Conservation (phyloP, 1,284 basidiomycete genomes). For the Kalmanozyma brasiliensis region DNA sequence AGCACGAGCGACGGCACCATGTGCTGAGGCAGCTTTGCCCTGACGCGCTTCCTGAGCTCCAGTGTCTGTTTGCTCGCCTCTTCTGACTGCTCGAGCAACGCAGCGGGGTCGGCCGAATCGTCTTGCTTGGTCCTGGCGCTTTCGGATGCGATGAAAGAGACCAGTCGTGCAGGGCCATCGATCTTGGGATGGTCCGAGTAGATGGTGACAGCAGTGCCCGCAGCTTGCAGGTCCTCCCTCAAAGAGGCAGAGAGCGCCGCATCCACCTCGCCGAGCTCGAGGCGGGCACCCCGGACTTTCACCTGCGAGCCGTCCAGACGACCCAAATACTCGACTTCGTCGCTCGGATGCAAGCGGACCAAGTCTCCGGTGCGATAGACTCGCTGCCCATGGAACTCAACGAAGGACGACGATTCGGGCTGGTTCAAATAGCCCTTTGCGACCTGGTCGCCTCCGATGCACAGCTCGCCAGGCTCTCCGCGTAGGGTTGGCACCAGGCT, state of each 20-base stretch:
- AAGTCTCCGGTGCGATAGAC: constrained; percentile 64
- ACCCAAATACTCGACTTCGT: constrained; percentile 61
- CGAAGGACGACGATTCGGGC: constrained; percentile 44
- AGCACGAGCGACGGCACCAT: constrained; percentile 61
- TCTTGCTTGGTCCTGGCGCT: constrained; percentile 15
- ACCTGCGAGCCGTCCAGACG: constrained; percentile 60
- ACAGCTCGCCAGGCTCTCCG: constrained; percentile 62
- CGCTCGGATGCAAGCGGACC: constrained; percentile 52
- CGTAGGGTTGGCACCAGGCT: constrained; percentile 42
- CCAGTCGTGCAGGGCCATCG: constrained; percentile 38
- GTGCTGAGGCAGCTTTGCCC: constrained; percentile 51
- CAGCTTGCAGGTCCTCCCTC: constrained; percentile 9
- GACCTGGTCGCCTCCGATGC: constrained; percentile 61
- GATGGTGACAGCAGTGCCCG: constrained; percentile 39
- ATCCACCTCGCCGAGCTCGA: constrained; percentile 64
- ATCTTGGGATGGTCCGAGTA: constrained; percentile 43
- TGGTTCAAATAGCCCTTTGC: constrained; percentile 56
- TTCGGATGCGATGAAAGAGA: constrained; percentile 44
- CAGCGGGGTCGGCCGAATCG: constrained; percentile 2
- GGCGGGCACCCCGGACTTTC: constrained; percentile 63
- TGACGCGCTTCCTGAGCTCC: constrained; percentile 24
- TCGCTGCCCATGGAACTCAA: constrained; percentile 20
- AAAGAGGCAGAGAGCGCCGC: constrained; percentile 23
- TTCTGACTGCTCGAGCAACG: constrained; percentile 6
- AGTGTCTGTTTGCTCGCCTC: constrained; percentile 12